These are phyloP conservation scores for Kalaharituber pfeilii DNA, from an alignment of 2,329 filamentous ascomycete species.

Conservation along the genomic window DNA sequence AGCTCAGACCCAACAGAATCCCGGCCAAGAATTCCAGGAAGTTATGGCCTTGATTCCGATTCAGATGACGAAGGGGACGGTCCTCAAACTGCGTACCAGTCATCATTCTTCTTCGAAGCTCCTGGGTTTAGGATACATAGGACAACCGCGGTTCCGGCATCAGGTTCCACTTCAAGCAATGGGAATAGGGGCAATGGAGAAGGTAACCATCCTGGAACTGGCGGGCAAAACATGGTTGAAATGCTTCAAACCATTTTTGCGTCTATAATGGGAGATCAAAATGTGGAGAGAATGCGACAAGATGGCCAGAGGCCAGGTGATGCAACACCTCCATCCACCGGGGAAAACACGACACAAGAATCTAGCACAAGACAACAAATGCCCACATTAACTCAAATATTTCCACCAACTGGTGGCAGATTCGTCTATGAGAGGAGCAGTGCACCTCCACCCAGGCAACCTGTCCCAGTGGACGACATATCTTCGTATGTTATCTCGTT, in stretches of 20 bases:
- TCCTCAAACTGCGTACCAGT: neutral
- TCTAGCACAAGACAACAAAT: neutral
- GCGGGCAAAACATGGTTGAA: neutral
- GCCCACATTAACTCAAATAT: too few species aligned
- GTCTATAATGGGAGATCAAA: neutral
- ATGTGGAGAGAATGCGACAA: neutral
- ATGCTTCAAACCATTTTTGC: neutral
- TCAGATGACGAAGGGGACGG: neutral
- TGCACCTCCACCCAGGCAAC: neutral
- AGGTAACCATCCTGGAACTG: neutral
- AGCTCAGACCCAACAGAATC: neutral
- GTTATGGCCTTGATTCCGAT: neutral
- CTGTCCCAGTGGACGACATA: neutral
- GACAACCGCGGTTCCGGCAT: neutral
- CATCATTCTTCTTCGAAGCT: neutral
- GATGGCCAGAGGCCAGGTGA: neutral
- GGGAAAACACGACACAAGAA: neutral
- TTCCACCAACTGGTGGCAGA: neutral
- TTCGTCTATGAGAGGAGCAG: neutral
- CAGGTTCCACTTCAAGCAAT: neutral
- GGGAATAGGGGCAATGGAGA: neutral
- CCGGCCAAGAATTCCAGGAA: neutral
- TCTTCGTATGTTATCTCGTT: neutral
- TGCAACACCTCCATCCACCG: neutral
- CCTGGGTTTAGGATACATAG: neutral